phyloP scores from a whole-genome alignment of 345 rosid species.

The Geranium rotundifolium region DNA sequence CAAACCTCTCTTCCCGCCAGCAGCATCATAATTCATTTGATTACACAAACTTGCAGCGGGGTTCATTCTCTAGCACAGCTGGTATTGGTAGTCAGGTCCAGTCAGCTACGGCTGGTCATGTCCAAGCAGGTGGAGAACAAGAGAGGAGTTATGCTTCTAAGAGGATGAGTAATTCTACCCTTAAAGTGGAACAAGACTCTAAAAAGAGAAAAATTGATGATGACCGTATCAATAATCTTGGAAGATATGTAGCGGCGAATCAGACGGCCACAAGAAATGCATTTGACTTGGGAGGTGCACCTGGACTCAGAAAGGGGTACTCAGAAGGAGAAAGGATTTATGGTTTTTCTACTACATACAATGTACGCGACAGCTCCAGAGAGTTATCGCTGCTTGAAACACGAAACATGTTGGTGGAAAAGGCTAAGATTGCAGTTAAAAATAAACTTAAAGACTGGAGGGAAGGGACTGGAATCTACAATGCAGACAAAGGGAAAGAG shows the following conservation, averaged over 20 bases:
- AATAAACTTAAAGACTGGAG: slow-evolving; percentile 37
- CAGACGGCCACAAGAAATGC: too few relatives aligned
- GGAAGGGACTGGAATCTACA: background rate
- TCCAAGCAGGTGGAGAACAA: slow-evolving; percentile 14
- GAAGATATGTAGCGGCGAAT: slow-evolving; percentile 8
- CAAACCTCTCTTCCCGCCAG: slow-evolving; percentile 29
- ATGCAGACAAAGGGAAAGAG: slow-evolving; percentile 14
- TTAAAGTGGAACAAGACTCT: slow-evolving; percentile 21
- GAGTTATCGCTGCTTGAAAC: slow-evolving; percentile 38
- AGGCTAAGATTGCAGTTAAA: slow-evolving; percentile 30
- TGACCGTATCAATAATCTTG: slow-evolving; percentile 11
- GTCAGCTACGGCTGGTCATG: slow-evolving; percentile 24
- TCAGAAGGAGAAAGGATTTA: slow-evolving; percentile 18
- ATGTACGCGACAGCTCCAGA: slow-evolving; percentile 22
- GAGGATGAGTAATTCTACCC: slow-evolving; percentile 15
- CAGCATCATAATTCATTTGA: slow-evolving; percentile 22
- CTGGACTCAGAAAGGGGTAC: slow-evolving; percentile 17
- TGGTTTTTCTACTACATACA: slow-evolving; percentile 21
- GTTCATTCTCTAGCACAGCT: slow-evolving; percentile 22
- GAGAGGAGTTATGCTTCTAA: slow-evolving; percentile 16
- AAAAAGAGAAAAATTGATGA: slow-evolving; percentile 43
- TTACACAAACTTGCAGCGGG: slow-evolving; percentile 21
- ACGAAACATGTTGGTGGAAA: slow-evolving; percentile 38
- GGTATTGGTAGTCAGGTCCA: slow-evolving; percentile 19
- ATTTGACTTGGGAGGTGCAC: background rate